Evolutionary conservation across 2,329 filamentous ascomycete genomes (phyloP).

Genomic region (Rhinocladiella similis): DNA sequence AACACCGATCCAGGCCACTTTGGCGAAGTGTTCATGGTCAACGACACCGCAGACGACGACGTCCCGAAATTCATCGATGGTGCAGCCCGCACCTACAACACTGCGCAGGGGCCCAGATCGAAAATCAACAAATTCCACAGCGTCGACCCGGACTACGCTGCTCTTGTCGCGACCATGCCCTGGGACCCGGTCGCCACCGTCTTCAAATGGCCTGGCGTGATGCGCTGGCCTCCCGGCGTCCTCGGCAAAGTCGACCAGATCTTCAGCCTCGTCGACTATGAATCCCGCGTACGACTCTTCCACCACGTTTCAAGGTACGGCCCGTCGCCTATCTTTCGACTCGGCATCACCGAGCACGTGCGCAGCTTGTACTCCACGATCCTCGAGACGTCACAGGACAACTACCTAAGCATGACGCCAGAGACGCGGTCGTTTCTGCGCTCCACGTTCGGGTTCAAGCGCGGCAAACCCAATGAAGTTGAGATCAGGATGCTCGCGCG

Average conservation of each 20-base stretch:
- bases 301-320: constrained; percentile 22
- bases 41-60: constrained; percentile 18
- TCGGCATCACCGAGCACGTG: constrained; percentile 14
- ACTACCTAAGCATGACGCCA: constrained; percentile 18
- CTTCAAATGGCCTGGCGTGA: constrained; percentile 10
- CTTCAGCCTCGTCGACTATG: constrained; percentile 18
- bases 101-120: neutral
- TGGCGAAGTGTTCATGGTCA: constrained; percentile 17
- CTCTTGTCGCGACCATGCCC: constrained; percentile 19
- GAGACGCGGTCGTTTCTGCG: constrained; percentile 17
- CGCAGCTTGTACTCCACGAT: constrained; percentile 12
- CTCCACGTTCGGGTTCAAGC: constrained; percentile 3
- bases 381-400: constrained; percentile 8
- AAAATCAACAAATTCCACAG: constrained; percentile 13
- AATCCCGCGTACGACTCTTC: constrained; percentile 20
- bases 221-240: constrained; percentile 9
- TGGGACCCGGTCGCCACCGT: constrained; percentile 20
- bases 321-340: constrained; percentile 19
- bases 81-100: neutral
- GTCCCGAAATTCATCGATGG: constrained; percentile 3
- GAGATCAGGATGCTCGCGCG: constrained; percentile 13
- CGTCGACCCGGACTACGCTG: constrained; percentile 16
- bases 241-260: constrained; percentile 18
- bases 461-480: constrained; percentile 2
- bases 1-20: constrained; percentile 13